These are phyloP conservation scores for Hymenoscyphus occultus DNA, from an alignment of 2,329 filamentous ascomycete species.

Conservation along the genomic window DNA sequence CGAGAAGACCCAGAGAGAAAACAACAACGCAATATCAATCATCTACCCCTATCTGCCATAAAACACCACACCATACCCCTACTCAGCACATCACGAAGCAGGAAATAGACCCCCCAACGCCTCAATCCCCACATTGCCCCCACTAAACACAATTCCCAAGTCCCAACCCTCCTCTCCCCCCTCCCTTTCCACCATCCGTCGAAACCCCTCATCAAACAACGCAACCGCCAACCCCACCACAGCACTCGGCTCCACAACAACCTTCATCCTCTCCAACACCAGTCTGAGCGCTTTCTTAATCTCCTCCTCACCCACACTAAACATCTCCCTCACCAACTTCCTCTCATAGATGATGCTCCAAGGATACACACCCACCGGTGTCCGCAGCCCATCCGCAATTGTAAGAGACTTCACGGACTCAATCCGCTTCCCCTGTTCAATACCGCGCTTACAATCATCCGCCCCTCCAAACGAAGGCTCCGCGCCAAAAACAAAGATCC, in stretches of 20 bases:
- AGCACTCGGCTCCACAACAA: conserved; percentile 84
- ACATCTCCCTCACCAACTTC: conserved; percentile 66
- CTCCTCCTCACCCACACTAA: conserved; percentile 75
- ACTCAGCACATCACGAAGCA: not conserved
- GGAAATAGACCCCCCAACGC: conserved; percentile 51
- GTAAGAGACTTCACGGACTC: conserved; percentile 70
- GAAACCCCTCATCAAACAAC: conserved; percentile 82
- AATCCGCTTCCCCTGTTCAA: conserved; percentile 62
- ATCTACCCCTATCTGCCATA: too few species aligned
- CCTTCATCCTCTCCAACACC: conserved; percentile 83
- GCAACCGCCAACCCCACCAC: conserved; percentile 81
- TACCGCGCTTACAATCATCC: conserved; percentile 75
- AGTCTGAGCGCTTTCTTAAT: conserved; percentile 74
- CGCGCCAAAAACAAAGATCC: conserved; percentile 76
- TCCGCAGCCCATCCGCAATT: conserved; percentile 84
- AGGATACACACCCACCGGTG: conserved; percentile 72
- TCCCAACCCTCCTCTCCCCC: conserved; percentile 73
- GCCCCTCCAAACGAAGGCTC: conserved; percentile 81
- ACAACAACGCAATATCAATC: too few species aligned
- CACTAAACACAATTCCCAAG: conserved; percentile 57
- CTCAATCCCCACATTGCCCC: conserved; percentile 58
- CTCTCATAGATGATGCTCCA: conserved; percentile 75
- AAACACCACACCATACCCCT: too few species aligned
- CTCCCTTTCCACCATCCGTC: conserved; percentile 65
- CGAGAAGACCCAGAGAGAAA: too few species aligned